A percentile compares a stretch with the other conserved stretches of the same genome.
Conservation (phyloP, 306 rosid genomes). For the Cucurbita maxima region DNA sequence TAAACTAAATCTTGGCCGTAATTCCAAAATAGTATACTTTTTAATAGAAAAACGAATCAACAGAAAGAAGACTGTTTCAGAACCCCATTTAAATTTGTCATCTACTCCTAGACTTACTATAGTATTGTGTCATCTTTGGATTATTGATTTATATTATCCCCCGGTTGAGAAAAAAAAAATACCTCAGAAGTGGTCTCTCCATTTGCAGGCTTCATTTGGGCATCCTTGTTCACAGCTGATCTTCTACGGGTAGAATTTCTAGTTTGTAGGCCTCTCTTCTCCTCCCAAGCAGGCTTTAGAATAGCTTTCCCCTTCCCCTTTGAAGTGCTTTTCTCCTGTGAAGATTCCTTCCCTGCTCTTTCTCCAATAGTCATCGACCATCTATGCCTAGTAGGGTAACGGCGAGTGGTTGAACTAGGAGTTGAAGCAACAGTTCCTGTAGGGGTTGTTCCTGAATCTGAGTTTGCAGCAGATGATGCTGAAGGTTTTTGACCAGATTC, state of each 20-base stretch:
- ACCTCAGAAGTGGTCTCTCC: conserved; percentile 99
- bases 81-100: not conserved
- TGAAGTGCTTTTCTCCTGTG: conserved; percentile 65
- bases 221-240: conserved; percentile 76
- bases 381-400: conserved; percentile 79
- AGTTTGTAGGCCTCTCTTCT: conserved; percentile 77
- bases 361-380: conserved; percentile 74
- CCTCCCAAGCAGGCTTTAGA: conserved; percentile 75
- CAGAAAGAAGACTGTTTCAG: not conserved
- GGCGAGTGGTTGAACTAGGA: conserved; percentile 50
- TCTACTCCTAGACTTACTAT: not conserved
- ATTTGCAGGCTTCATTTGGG: conserved; percentile 49
- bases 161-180: conserved; percentile 5
- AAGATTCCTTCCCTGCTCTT: conserved; percentile 36
- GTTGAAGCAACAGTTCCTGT: conserved; percentile 55
- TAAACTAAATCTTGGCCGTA: not conserved
- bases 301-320: conserved; percentile 98
- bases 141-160: not conserved
- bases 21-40: not conserved
- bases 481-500: conserved; percentile 70
- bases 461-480: conserved; percentile 42
- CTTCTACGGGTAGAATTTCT: conserved; percentile 82
- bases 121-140: not conserved
- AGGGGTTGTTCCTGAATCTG: conserved; percentile 76
- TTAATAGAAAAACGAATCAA: not conserved